Evolutionary conservation across 257 asterid species (phyloP).

Genomic region (Solanum sejunctum): DNA sequence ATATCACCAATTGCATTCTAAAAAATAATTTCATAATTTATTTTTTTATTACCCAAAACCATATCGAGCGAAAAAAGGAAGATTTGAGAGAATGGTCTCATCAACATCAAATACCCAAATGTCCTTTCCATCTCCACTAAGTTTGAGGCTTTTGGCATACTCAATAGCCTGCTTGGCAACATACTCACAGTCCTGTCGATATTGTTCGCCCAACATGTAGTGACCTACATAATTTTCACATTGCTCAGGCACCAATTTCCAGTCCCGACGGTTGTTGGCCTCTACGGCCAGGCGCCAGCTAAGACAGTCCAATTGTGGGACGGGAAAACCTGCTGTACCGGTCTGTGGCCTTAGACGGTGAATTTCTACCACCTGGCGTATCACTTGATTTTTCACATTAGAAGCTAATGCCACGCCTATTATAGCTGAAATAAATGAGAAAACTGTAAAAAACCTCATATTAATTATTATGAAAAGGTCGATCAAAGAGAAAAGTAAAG

Average conservation of each 20-base stretch:
- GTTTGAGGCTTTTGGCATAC: slow-evolving; percentile 18
- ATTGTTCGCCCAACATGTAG: slow-evolving; percentile 53
- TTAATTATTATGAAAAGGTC: background rate
- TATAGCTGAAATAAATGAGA: background rate
- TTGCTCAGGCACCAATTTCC: slow-evolving; percentile 29
- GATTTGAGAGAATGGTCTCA: slow-evolving; percentile 34
- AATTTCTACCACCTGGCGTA: background rate
- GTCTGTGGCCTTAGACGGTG: slow-evolving; percentile 32
- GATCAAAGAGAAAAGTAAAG: background rate
- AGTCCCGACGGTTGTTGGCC: slow-evolving; percentile 29
- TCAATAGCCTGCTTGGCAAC: too few species aligned
- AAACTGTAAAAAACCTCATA: background rate
- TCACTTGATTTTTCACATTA: background rate
- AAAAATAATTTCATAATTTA: background rate
- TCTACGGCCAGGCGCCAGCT: slow-evolving; percentile 78
- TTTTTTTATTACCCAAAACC: slow-evolving; percentile 20
- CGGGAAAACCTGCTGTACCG: slow-evolving; percentile 13
- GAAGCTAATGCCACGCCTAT: background rate
- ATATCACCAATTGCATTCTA: too few species aligned
- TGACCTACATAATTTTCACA: slow-evolving; percentile 46
- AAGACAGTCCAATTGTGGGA: slow-evolving; percentile 33
- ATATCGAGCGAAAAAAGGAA: slow-evolving; percentile 24
- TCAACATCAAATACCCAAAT: slow-evolving; percentile 41
- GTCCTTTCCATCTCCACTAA: slow-evolving; percentile 25
- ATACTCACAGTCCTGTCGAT: slow-evolving; percentile 27